These are phyloP conservation scores for Plantago elongata DNA, from an alignment of 257 asterid species.

Conservation along the genomic window DNA sequence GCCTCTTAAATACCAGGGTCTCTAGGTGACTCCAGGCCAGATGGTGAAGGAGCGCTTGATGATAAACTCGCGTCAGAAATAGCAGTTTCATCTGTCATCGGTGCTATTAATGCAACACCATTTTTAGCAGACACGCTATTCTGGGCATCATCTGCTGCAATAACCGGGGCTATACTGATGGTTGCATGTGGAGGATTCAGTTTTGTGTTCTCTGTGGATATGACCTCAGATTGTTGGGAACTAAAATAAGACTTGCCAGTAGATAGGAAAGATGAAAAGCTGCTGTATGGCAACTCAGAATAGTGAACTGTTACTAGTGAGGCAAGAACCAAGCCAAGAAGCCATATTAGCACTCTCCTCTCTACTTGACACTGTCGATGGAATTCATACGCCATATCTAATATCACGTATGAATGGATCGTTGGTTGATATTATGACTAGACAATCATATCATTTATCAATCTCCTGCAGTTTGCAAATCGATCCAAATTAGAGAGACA, in stretches of 20 bases:
- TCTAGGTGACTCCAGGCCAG: too few relatives aligned
- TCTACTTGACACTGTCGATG: conserved; percentile 23
- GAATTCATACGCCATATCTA: conserved; percentile 31
- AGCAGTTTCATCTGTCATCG: too few relatives aligned
- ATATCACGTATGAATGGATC: not conserved
- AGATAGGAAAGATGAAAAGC: conserved; percentile 29
- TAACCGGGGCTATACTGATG: conserved; percentile 2
- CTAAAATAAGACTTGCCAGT: conserved; percentile 20
- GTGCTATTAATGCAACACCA: too few relatives aligned
- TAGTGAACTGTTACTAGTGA: conserved; percentile 42
- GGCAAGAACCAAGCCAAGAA: conserved; percentile 36
- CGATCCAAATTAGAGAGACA: not conserved
- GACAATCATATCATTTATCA: not conserved
- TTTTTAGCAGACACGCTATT: too few relatives aligned
- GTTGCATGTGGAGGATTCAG: not conserved
- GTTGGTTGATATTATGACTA: not conserved
- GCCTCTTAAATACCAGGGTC: too few relatives aligned
- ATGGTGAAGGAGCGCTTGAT: too few relatives aligned
- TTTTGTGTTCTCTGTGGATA: not conserved
- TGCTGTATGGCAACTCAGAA: conserved; percentile 45
- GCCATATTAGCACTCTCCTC: conserved; percentile 38
- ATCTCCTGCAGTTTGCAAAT: not conserved
- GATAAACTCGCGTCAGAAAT: too few relatives aligned
- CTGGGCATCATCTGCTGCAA: not conserved
- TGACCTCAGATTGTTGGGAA: not conserved